Evolutionary conservation across 805 yeast genomes (phyloP).

Genomic region (Clavispora fructus): DNA sequence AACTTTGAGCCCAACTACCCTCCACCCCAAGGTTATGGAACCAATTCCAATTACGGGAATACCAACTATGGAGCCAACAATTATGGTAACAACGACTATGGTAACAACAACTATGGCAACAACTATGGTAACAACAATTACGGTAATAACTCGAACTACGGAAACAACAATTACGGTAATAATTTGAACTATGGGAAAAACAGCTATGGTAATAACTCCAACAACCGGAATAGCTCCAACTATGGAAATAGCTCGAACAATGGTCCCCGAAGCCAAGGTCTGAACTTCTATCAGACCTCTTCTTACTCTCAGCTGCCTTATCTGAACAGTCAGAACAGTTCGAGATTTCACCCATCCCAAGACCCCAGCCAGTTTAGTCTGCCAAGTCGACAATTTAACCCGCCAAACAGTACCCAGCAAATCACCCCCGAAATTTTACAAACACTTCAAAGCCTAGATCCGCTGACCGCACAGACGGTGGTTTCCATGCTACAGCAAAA

Average conservation of each 20-base stretch:
- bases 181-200: no score
- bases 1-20: not conserved
- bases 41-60: no score
- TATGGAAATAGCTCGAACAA: not conserved
- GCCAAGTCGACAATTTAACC: not conserved
- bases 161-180: no score
- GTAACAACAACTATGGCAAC: not conserved
- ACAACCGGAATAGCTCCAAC: not conserved
- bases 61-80: no score
- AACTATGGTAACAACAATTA: not conserved
- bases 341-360: not conserved
- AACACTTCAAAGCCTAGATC: conserved; percentile 23
- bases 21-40: not conserved
- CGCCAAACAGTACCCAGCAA: not conserved
- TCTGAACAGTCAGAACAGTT: not conserved
- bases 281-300: not conserved
- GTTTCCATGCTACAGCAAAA: conserved; percentile 22
- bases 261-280: not conserved
- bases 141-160: not conserved
- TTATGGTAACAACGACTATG: not conserved
- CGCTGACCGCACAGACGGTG: conserved; percentile 29
- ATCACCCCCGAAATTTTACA: conserved; percentile 4
- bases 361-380: not conserved
- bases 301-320: not conserved
- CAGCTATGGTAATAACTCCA: not conserved